Evolutionary conservation across 2,329 filamentous ascomycete species (phyloP), one percentile per base, ranked within the genome.

Genomic region (Fusarium miscanthi): DNA sequence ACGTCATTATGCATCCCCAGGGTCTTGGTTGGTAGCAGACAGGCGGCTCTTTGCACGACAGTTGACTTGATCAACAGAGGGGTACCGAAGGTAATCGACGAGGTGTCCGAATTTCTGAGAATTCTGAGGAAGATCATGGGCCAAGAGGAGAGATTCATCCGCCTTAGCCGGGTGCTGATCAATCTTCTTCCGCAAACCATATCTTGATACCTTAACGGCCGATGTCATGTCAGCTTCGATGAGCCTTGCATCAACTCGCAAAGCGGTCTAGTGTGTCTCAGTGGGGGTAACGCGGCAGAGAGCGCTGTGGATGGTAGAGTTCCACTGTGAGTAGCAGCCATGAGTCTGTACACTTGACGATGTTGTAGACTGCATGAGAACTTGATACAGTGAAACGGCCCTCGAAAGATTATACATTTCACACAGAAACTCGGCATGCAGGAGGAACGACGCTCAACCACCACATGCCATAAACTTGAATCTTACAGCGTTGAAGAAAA

Each of bases 1-100:
- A 77, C 75, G 75, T 77, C 75, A 77, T 75, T 73, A 52, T 67
- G 69, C 69, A 67, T 65, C 56, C 45, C 38, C 56, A 52, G 48
- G 51, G 59, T 65, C 68, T 74, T 69, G 59, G 60, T 72, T 74
- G 67, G 59, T 57, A 73, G 49, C 33, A 59, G 67, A 61, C 52
- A 54, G 53, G 65, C 45, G 65, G 65, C 66, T 64, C 64, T 59
- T 56, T 62, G 48, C 66, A 73, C 56, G n/a, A 65, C 38, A 58
- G 45, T 66, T 37, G 41, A 56, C 56, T 63, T 57, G 63, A 72
- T 72, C 54, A 56, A 61, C 57, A 33, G 56, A 56, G 49, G 59
- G 67, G 46, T n/a, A 40, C 8, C 13, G 35, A 46, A 43, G 17
- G 40, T 27, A 61, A 17, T 35, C 13, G 21, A 33, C 4, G 56